A percentile compares a stretch with the other conserved stretches of the same genome.
These are phyloP conservation scores for Paramecium pentaurelia DNA, from an alignment of 73 alveolate genomes.

Conservation along the genomic window DNA sequence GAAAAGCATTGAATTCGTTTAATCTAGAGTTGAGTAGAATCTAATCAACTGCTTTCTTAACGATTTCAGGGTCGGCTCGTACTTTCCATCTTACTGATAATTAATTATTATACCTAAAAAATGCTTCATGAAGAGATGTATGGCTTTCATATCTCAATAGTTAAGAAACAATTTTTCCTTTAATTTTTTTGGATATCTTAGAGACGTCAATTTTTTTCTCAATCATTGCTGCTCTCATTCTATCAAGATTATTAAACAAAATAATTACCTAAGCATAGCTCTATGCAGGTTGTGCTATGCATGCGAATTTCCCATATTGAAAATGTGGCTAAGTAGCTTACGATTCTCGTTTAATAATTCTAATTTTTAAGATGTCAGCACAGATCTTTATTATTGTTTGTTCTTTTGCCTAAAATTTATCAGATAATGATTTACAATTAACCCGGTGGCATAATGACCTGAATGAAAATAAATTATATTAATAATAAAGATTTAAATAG, in stretches of 20 bases:
- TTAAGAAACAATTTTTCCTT: neutral
- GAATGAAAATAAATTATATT: neutral
- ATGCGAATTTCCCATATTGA: neutral
- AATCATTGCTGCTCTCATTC: neutral
- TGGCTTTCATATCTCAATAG: neutral
- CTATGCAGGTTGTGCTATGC: neutral
- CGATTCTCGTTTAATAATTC: neutral
- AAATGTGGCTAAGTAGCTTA: neutral
- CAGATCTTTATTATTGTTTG: neutral
- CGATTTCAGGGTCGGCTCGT: neutral
- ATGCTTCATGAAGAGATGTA: slow-evolving; percentile 5
- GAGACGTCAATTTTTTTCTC: neutral
- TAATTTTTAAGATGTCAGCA: neutral
- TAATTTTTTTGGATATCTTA: neutral
- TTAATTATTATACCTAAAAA: neutral
- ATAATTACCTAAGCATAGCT: neutral
- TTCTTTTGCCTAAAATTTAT: neutral
- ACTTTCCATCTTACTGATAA: slow-evolving; percentile 30
- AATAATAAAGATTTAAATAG: neutral
- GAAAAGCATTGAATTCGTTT: slow-evolving; percentile 24
- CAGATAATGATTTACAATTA: neutral
- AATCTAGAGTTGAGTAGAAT: slow-evolving; percentile 5
- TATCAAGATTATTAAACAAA: neutral
- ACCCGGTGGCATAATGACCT: neutral
- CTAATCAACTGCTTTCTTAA: slow-evolving; percentile 34